These are phyloP conservation scores for Graphilbum sp. DNA, from an alignment of 2,329 filamentous ascomycete genomes.

Conservation along the genomic window DNA sequence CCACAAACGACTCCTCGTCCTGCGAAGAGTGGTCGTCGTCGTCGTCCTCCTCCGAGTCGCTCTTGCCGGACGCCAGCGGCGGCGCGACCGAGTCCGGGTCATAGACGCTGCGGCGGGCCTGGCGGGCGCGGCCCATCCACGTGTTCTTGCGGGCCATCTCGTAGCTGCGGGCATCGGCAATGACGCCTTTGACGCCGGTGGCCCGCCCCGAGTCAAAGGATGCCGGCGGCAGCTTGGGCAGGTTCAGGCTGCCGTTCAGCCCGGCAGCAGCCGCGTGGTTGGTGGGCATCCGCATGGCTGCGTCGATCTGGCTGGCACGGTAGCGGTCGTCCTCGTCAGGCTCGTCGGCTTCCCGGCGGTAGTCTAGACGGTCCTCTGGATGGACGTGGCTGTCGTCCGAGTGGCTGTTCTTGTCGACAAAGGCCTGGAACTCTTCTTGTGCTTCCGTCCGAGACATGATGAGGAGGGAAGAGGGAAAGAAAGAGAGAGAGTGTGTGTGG, in stretches of 20 bases:
- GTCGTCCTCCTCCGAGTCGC: conserved; percentile 21
- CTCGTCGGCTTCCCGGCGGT: conserved; percentile 14
- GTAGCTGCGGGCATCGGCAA: conserved; percentile 66
- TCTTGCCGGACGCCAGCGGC: neutral
- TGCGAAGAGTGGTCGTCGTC: conserved; percentile 31
- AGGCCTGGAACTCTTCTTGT: conserved; percentile 49
- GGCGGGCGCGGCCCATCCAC: conserved; percentile 34
- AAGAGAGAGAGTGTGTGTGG: neutral
- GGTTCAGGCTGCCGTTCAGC: conserved; percentile 20
- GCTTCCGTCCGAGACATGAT: conserved; percentile 34
- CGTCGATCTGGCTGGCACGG: conserved; percentile 39
- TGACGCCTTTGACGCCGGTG: conserved; percentile 75
- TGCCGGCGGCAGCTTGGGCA: conserved; percentile 42
- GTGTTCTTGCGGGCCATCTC: conserved; percentile 46
- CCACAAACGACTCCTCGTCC: conserved; percentile 65
- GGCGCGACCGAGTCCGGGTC: conserved; percentile 17
- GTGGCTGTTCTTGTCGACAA: conserved; percentile 40
- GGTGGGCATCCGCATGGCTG: conserved; percentile 48
- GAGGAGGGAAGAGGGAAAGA: neutral
- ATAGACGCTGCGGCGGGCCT: conserved; percentile 38
- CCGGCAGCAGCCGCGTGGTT: conserved; percentile 28
- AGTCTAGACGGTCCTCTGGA: conserved; percentile 40
- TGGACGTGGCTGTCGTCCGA: conserved; percentile 26
- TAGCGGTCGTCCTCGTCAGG: conserved; percentile 38
- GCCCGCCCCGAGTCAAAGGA: conserved; percentile 52